Evolutionary conservation across 371 early-diverging fungal species (phyloP).

Genomic region (Apophysomyces variabilis): DNA sequence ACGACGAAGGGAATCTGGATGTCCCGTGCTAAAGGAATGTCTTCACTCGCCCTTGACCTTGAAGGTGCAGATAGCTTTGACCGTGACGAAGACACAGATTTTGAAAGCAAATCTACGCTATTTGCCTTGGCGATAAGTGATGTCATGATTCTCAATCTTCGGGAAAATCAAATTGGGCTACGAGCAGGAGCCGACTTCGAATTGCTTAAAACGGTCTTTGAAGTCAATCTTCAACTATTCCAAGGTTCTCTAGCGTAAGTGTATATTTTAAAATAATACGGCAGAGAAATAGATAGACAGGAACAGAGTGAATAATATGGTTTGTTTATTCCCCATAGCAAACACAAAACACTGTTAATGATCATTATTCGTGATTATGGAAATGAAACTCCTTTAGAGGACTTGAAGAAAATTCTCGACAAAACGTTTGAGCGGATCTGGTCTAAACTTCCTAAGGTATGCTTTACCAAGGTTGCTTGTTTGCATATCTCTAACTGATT

Average conservation of each 20-base stretch:
- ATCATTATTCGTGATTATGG: constrained; percentile 97
- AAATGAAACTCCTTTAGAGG: constrained; percentile 84
- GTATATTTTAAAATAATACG: constrained; percentile 20
- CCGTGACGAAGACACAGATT: constrained; percentile 98
- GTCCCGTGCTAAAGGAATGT: constrained; percentile 81
- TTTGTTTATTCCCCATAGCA: constrained; percentile 33
- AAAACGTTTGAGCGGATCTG: constrained; percentile 91
- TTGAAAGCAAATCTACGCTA: constrained; percentile 96
- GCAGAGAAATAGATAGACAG: too few species aligned
- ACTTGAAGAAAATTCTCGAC: constrained; percentile 75
- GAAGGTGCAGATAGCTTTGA: constrained; percentile 99
- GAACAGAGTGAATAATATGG: background rate
- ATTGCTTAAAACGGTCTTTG: constrained; percentile 97
- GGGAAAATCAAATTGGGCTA: constrained; percentile 97
- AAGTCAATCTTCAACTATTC: constrained; percentile 96
- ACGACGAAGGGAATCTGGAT: constrained; percentile 99
- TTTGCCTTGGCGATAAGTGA: constrained; percentile 96
- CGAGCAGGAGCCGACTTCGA: constrained; percentile 99
- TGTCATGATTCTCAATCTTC: constrained; percentile 96
- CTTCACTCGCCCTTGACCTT: constrained; percentile 94
- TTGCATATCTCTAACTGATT: background rate
- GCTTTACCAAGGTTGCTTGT: background rate
- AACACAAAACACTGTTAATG: constrained; percentile 87
- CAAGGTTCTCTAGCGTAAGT: constrained; percentile 69
- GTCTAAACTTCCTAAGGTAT: constrained; percentile 82